A percentile compares a stretch with the other conserved stretches of the same genome.
These are phyloP conservation scores for Pythium utonaiense DNA, from an alignment of 352 stramenopile genomes.

Conservation along the genomic window DNA sequence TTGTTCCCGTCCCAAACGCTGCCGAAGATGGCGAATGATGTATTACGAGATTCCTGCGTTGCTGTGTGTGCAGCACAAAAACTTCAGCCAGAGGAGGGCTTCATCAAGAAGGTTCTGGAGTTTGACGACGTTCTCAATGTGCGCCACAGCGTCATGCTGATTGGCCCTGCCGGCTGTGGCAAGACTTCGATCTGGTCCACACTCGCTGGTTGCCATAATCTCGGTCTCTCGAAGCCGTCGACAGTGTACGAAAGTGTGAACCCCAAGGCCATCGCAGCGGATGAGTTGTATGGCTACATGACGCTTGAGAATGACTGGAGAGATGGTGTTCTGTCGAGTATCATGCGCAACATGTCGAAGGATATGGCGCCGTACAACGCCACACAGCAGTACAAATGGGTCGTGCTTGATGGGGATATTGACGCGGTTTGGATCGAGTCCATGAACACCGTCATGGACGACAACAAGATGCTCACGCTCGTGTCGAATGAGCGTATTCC, in stretches of 20 bases:
- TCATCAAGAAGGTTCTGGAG: slow-evolving; percentile 95
- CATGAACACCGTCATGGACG: slow-evolving; percentile 92
- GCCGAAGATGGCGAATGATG: slow-evolving; percentile 37
- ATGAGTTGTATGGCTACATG: slow-evolving; percentile 96
- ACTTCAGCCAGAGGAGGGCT: slow-evolving; percentile 93
- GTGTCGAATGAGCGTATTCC: slow-evolving; percentile 97
- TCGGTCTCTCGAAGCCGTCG: slow-evolving; percentile 80
- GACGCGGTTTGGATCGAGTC: slow-evolving; percentile 94
- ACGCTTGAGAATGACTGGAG: slow-evolving; percentile 98
- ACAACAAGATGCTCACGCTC: slow-evolving; percentile 94
- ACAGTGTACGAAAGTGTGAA: slow-evolving; percentile 95
- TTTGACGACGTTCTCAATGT: slow-evolving; percentile 94
- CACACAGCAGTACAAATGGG: slow-evolving; percentile 86
- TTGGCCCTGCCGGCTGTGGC: slow-evolving; percentile 91
- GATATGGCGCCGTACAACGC: slow-evolving; percentile 82
- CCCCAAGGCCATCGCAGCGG: slow-evolving; percentile 91
- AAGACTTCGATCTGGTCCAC: slow-evolving; percentile 97
- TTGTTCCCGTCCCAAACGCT: slow-evolving; percentile 83
- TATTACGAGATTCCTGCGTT: slow-evolving; percentile 40
- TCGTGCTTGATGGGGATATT: slow-evolving; percentile 94
- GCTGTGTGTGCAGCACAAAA: slow-evolving; percentile 56
- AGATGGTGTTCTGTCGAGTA: slow-evolving; percentile 93
- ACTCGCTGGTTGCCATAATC: slow-evolving; percentile 81
- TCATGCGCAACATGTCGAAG: slow-evolving; percentile 97
- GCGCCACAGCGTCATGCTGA: slow-evolving; percentile 95